Evolutionary conservation across 75 land plant species (phyloP).

Genomic region (Picea sitchensis): DNA sequence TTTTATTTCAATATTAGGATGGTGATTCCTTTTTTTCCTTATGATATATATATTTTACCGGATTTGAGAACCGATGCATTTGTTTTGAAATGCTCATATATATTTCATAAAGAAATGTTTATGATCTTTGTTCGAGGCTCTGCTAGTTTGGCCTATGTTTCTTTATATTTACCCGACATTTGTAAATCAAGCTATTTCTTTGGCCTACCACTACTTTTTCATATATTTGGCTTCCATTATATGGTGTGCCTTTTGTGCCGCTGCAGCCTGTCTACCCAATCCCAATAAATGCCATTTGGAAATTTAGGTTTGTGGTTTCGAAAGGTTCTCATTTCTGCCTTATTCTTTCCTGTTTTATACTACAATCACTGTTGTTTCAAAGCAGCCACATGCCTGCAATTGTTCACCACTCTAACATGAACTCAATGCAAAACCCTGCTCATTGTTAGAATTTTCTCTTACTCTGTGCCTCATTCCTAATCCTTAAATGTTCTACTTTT

Average conservation of each 20-base stretch:
- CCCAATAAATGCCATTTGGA: too few species aligned
- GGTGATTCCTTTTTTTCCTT: not conserved
- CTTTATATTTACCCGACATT: too few species aligned
- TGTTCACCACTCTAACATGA: constrained; percentile 93
- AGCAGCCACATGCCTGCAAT: too few species aligned
- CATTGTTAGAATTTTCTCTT: constrained; percentile 75
- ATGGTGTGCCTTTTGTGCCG: constrained; percentile 85
- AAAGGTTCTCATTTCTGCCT: not conserved
- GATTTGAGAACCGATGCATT: too few species aligned
- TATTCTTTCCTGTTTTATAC: constrained; percentile 49
- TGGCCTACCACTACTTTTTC: constrained; percentile 89
- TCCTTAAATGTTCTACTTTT: constrained; percentile 53
- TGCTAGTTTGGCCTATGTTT: too few species aligned
- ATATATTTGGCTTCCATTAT: constrained; percentile 83
- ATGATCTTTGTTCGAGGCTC: too few species aligned
- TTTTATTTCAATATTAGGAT: constrained; percentile 83
- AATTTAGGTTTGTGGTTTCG: too few species aligned
- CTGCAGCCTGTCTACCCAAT: too few species aligned
- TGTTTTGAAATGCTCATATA: too few species aligned
- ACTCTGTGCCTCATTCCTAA: constrained; percentile 89
- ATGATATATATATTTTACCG: too few species aligned
- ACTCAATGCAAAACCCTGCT: constrained; percentile 77
- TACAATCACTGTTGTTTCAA: too few species aligned
- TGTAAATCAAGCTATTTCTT: constrained; percentile 92
- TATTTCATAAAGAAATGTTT: too few species aligned